Percentiles rank a stretch among this genome's conserved stretches.
Evolutionary conservation across 805 yeast genomes (phyloP).

Genomic region (Soucietia sequanensis): DNA sequence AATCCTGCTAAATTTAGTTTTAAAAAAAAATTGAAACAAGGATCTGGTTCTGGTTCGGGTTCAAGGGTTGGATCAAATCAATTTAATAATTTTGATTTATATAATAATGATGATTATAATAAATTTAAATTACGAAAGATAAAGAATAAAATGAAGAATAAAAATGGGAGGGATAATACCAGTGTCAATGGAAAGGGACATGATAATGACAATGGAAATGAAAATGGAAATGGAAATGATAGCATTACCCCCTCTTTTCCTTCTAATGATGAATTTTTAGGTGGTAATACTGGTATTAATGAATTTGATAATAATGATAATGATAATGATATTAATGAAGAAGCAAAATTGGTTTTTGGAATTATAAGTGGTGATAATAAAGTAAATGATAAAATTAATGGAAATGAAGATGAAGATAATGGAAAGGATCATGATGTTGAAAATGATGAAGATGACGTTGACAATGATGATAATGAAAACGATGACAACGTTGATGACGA

Average conservation of each 20-base stretch:
- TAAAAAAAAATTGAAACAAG: slow-evolving; percentile 43
- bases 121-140: slow-evolving; percentile 1
- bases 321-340: slow-evolving; percentile 31
- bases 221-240: slow-evolving; percentile 1
- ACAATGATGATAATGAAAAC: slow-evolving; percentile 4
- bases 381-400: slow-evolving; percentile 1
- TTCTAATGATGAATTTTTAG: background rate
- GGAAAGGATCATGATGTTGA: slow-evolving; percentile 1
- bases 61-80: too few species aligned
- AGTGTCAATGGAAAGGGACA: slow-evolving; percentile 10
- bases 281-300: background rate
- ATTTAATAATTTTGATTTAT: background rate
- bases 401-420: slow-evolving; percentile 5
- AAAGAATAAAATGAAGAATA: slow-evolving; percentile 3
- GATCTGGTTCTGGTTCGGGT: slow-evolving; percentile 21
- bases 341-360: slow-evolving; percentile 46
- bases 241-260: background rate
- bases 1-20: slow-evolving; percentile 59
- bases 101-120: background rate
- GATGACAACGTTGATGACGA: slow-evolving; percentile 1
- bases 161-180: slow-evolving; percentile 9
- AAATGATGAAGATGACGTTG: slow-evolving; percentile 11
- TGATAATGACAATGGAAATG: slow-evolving; percentile 4
- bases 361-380: slow-evolving; percentile 25
- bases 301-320: slow-evolving; percentile 1